These are phyloP conservation scores for Misopates orontium DNA, from an alignment of 257 asterid genomes.

Conservation along the genomic window DNA sequence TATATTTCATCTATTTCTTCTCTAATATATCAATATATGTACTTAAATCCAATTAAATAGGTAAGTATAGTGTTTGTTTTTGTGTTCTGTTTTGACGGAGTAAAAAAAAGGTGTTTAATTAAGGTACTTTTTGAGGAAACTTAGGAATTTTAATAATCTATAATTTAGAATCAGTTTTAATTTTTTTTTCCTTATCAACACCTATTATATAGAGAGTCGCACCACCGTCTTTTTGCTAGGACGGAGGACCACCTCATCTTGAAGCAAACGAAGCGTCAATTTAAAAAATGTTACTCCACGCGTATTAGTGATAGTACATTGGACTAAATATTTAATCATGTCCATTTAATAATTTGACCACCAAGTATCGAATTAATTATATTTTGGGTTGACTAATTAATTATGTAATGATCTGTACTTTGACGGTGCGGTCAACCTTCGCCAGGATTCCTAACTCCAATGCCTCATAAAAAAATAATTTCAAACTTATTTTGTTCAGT, in stretches of 20 bases:
- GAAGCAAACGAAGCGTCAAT: not conserved
- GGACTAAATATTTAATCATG: conserved; percentile 5
- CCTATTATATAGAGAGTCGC: too few species aligned
- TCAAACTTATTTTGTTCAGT: not conserved
- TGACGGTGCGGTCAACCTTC: conserved; percentile 36
- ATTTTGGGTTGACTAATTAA: conserved; percentile 15
- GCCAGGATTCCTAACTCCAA: conserved; percentile 22
- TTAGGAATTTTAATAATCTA: too few species aligned
- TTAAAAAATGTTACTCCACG: not conserved
- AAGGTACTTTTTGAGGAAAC: too few species aligned
- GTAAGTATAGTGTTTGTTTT: too few species aligned
- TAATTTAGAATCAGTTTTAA: too few species aligned
- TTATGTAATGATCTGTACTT: conserved; percentile 13
- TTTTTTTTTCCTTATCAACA: too few species aligned
- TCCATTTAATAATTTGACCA: not conserved
- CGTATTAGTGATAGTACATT: conserved; percentile 1
- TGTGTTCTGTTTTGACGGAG: too few species aligned
- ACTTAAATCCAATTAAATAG: too few species aligned
- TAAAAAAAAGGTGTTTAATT: too few species aligned
- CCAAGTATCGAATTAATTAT: conserved; percentile 11
- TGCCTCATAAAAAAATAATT: conserved; percentile 5
- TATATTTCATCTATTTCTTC: too few species aligned
- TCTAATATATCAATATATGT: too few species aligned
- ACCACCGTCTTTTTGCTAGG: not conserved
- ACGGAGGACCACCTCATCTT: conserved; percentile 1